These are phyloP conservation scores for Falciphora oryzae DNA, from an alignment of 2,329 filamentous ascomycete species.

Conservation along the genomic window DNA sequence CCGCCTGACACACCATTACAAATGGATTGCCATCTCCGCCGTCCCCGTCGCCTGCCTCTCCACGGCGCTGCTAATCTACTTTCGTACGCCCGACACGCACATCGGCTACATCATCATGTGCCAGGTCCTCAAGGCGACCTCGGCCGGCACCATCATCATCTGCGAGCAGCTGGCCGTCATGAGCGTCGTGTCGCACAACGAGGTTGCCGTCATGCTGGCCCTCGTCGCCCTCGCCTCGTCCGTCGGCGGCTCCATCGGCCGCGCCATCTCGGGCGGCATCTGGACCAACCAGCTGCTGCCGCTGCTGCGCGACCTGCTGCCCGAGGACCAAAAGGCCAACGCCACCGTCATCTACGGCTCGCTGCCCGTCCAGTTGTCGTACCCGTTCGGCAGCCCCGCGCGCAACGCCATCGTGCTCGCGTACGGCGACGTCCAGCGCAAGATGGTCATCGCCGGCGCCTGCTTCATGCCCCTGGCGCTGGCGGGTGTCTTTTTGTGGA, in stretches of 20 bases:
- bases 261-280: constrained; percentile 35
- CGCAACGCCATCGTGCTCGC: constrained; percentile 38
- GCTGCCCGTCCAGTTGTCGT: constrained; percentile 44
- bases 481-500: constrained; percentile 16
- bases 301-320: constrained; percentile 29
- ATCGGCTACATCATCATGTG: constrained; percentile 34
- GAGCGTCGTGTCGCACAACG: constrained; percentile 46
- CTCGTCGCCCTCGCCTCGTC: constrained; percentile 38
- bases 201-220: constrained; percentile 44
- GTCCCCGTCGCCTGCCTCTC: constrained; percentile 29
- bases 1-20: constrained; percentile 40
- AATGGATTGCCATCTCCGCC: constrained; percentile 33
- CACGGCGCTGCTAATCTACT: constrained; percentile 36
- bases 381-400: constrained; percentile 36
- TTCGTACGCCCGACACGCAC: constrained; percentile 28
- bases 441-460: constrained; percentile 31
- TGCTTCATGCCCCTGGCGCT: constrained; percentile 27
- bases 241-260: constrained; percentile 39
- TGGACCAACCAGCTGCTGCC: constrained; percentile 30
- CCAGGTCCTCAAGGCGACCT: constrained; percentile 37
- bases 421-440: constrained; percentile 40
- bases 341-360: constrained; percentile 45
- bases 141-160: constrained; percentile 48
- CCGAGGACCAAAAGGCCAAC: constrained; percentile 30
- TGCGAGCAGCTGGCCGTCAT: constrained; percentile 54